Evolutionary conservation across 768 basidiomycete genomes (phyloP).

Genomic region (Suillus cothurnatus): DNA sequence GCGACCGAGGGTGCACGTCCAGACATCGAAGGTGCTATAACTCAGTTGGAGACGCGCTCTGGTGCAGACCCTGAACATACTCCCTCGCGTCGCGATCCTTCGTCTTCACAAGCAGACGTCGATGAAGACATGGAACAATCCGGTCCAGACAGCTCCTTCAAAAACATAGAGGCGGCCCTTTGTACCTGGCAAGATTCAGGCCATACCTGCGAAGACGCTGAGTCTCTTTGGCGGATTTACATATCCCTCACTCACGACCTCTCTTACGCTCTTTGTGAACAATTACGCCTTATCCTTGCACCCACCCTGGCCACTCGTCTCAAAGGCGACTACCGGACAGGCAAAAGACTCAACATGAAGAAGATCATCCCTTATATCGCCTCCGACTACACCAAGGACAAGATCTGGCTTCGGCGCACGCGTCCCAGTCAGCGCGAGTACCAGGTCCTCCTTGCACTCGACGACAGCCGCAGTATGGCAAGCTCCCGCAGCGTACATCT

Average conservation of each 20-base stretch:
- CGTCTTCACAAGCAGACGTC: conserved; percentile 32
- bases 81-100: conserved; percentile 26
- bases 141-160: conserved; percentile 13
- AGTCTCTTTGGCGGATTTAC: conserved; percentile 90
- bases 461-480: conserved; percentile 94
- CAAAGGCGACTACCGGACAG: conserved; percentile 95
- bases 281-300: conserved; percentile 93
- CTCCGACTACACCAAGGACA: conserved; percentile 98
- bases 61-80: conserved; percentile 5
- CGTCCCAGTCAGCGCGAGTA: conserved; percentile 94
- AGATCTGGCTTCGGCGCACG: conserved; percentile 96
- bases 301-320: conserved; percentile 93
- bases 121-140: conserved; percentile 29
- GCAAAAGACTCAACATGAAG: conserved; percentile 98
- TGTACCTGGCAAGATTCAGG: conserved; percentile 37
- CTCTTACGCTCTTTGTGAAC: conserved; percentile 91
- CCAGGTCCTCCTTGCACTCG: conserved; percentile 91
- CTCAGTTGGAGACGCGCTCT: conserved; percentile 33
- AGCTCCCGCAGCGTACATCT: conserved; percentile 61
- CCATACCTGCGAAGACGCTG: conserved; percentile 56
- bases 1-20: conserved; percentile 28
- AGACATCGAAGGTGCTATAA: conserved; percentile 49
- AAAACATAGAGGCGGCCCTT: conserved; percentile 25
- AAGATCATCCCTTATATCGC: conserved; percentile 98
- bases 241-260: conserved; percentile 89